These are phyloP conservation scores for Backusella macrospora DNA, from an alignment of 192 early-diverging fungal genomes.

Conservation along the genomic window DNA sequence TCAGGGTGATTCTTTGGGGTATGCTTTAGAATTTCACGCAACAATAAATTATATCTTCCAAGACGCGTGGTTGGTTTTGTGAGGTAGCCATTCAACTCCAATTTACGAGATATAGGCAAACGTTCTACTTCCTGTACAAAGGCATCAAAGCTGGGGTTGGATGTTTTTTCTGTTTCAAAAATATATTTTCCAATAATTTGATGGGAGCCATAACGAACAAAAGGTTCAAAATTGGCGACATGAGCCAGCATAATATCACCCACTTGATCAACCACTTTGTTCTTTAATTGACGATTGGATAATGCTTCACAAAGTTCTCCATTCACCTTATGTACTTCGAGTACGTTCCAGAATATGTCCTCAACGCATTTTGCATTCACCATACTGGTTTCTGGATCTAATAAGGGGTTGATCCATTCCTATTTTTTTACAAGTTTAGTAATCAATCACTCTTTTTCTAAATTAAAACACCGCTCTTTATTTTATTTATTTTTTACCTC, in stretches of 20 bases:
- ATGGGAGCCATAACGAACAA: slow-evolving; percentile 85
- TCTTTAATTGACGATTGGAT: slow-evolving; percentile 62
- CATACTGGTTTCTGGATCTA: slow-evolving; percentile 66
- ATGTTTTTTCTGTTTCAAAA: slow-evolving; percentile 78
- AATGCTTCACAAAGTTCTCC: slow-evolving; percentile 61
- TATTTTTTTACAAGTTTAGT: slow-evolving; percentile 21
- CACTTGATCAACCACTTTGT: slow-evolving; percentile 75
- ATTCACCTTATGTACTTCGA: slow-evolving; percentile 65
- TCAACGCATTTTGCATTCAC: slow-evolving; percentile 62
- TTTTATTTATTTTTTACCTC: too few species aligned
- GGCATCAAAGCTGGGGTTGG: slow-evolving; percentile 65
- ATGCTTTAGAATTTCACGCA: slow-evolving; percentile 81
- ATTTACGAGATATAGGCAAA: slow-evolving; percentile 75
- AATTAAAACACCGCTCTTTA: slow-evolving; percentile 15
- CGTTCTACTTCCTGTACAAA: slow-evolving; percentile 78
- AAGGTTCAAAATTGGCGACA: slow-evolving; percentile 73
- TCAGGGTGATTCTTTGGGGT: slow-evolving; percentile 83
- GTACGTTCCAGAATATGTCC: slow-evolving; percentile 79
- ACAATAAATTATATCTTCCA: slow-evolving; percentile 82
- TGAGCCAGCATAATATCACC: slow-evolving; percentile 84
- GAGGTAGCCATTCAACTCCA: slow-evolving; percentile 85
- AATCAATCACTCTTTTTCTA: neutral
- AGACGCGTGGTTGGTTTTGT: slow-evolving; percentile 84
- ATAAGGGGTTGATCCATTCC: slow-evolving; percentile 69
- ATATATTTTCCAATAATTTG: slow-evolving; percentile 81